Base-by-base conservation (phyloP, 2,329 filamentous ascomycete species). In the Colletotrichum eremochloae region DNA sequence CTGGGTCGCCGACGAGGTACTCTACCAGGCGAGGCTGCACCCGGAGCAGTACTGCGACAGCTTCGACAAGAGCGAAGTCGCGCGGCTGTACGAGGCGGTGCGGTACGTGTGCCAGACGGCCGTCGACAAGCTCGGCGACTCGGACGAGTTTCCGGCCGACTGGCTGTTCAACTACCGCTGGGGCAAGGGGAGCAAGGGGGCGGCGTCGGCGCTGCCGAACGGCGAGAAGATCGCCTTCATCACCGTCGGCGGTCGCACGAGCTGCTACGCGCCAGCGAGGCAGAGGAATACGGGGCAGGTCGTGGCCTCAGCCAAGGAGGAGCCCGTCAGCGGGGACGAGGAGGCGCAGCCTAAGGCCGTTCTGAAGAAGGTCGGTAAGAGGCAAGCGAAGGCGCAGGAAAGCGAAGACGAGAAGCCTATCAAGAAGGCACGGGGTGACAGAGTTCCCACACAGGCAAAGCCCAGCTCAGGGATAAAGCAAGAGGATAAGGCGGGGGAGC, bases 1-100 rank as follows among this genome's bases (percentile, higher is more conserved):
- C 79, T 99, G 96, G 96, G 96, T 99, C 66, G 95, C 92, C 0
- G 96, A 99, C 79, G 96, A 99, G 81, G 92, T 97, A 8, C 85
- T 99, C 63, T 99, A 95, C 78, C 92, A 98, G 76, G 93, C 96
- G 6, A 91, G 89, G 62, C 88, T 98, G 20, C 96, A 99, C 76
- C 96, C 96, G 0, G 96, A 98, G 80, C 94, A 97, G 80, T 97
- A 97, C 82, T 94, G 92, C 82, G 92, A 98, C 78, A 93, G 93
- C 0, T 93, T 98, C 75, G 86, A 81, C 74, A 90, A 93, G 42
- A 87, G 84, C 0, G 92, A 98, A 80, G 89, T 97, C 74, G 87
- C 89, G 75, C 86, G 85, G 50, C 85, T 99, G 2, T 92, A 96
- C 80, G 85, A 90, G 11, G 88, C 91, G 0, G 91, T 98, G 55